A percentile compares a stretch with the other conserved stretches of the same genome.
phyloP scores from a whole-genome alignment of 352 stramenopile species.

The Globisporangium orthogonon region DNA sequence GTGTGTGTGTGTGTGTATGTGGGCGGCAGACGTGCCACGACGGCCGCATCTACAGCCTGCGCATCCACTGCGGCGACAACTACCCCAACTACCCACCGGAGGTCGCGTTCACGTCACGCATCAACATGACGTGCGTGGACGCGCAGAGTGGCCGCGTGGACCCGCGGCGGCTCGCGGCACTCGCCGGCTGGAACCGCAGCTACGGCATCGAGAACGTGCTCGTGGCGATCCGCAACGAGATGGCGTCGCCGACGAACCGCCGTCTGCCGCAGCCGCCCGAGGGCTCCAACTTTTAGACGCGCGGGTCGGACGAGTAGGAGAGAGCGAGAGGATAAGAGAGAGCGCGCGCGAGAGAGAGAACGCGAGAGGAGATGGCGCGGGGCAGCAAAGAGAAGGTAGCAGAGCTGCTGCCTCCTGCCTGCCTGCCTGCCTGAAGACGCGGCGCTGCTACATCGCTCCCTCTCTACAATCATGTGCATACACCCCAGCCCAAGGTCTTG shows the following conservation, averaged over 20 bases:
- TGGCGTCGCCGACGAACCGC: slow-evolving; percentile 84
- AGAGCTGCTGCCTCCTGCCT: too few species aligned
- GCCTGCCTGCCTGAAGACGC: too few species aligned
- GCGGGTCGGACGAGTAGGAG: background rate
- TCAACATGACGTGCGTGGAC: slow-evolving; percentile 98
- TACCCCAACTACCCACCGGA: slow-evolving; percentile 94
- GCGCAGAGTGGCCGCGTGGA: slow-evolving; percentile 78
- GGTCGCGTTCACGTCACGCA: slow-evolving; percentile 94
- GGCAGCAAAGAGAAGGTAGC: too few species aligned
- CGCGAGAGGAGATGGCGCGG: slow-evolving; percentile 2
- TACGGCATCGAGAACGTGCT: slow-evolving; percentile 89
- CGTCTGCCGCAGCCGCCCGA: slow-evolving; percentile 89
- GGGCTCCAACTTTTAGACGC: slow-evolving; percentile 86
- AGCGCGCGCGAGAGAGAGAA: slow-evolving; percentile 8
- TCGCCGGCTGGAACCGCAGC: slow-evolving; percentile 84
- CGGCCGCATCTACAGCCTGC: slow-evolving; percentile 94
- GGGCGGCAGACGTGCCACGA: slow-evolving; percentile 90
- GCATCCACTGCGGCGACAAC: slow-evolving; percentile 89
- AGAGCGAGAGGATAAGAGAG: background rate
- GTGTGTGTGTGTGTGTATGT: background rate
- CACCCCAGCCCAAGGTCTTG: too few species aligned
- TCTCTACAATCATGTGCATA: background rate
- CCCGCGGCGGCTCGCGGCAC: slow-evolving; percentile 52
- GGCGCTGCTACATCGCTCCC: too few species aligned
- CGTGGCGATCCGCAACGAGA: slow-evolving; percentile 86